Evolutionary conservation across 257 asterid genomes (phyloP).

Genomic region (Eustoma russellianum): DNA sequence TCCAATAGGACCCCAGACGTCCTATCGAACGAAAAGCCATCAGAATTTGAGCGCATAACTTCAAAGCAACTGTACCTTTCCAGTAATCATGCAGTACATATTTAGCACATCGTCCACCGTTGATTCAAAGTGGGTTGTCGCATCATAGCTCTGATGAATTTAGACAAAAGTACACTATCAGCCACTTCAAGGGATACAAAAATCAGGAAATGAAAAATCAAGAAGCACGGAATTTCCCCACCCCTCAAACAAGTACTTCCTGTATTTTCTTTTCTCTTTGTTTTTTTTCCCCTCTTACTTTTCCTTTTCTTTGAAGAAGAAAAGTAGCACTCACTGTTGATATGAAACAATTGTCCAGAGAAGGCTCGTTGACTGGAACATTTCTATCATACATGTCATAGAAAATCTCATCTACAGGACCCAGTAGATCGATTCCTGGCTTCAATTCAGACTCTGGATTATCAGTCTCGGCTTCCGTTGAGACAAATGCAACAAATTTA

Average conservation of each 20-base stretch:
- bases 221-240: not conserved
- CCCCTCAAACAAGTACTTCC: no score
- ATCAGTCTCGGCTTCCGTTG: slow-evolving; percentile 89
- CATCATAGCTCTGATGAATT: slow-evolving; percentile 37
- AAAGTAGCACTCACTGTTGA: slow-evolving; percentile 51
- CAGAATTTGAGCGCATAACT: no score
- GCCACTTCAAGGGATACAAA: not conserved
- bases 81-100: slow-evolving; percentile 38
- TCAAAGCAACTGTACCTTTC: slow-evolving; percentile 29
- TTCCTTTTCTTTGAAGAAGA: no score
- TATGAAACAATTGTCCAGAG: slow-evolving; percentile 78
- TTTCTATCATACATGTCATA: slow-evolving; percentile 73
- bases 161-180: slow-evolving; percentile 2
- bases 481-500: slow-evolving; percentile 80
- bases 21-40: no score
- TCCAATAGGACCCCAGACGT: no score
- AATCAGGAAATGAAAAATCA: slow-evolving; percentile 4
- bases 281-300: no score
- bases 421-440: slow-evolving; percentile 83
- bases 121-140: slow-evolving; percentile 43
- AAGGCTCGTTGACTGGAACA: slow-evolving; percentile 76
- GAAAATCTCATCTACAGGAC: slow-evolving; percentile 88
- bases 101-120: slow-evolving; percentile 38
- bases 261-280: no score
- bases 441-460: slow-evolving; percentile 78